Evolutionary conservation across 2,329 filamentous ascomycete genomes (phyloP), one percentile per base, ranked within the genome.

Genomic region (Raffaelea deltoideospora): DNA sequence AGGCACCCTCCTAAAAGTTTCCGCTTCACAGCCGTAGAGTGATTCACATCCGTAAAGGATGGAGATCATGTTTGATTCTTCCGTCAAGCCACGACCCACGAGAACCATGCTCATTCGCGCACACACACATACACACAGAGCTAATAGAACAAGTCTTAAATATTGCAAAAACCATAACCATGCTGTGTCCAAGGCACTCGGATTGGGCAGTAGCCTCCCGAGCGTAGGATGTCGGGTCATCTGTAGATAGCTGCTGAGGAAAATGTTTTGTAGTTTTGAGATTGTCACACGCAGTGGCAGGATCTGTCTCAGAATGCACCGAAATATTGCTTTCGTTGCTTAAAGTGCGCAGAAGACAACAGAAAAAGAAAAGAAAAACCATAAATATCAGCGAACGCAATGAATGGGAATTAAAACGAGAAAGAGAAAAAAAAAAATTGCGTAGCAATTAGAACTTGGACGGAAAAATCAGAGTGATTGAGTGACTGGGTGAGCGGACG

Each of bases 161-260:
- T 54, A 54, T 54, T 48, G 49, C 51, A 56, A 56, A 52, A 56
- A 51, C 46, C 42, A 49, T 56, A 57, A 55, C 38, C 41, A 57
- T 57, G 46, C 50, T 52, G 48, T 58, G 53, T 57, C 55, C 55
- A 57, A 58, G 47, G 53, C 52, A 50, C 54, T 51, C 51, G 45
- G 27, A 45, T 40, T 33, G 49, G 53, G 49, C 50, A 50, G 53
- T 54, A 56, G 53, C 54, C 53, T 48, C 45, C 45, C 50, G 48
- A 53, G 53, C 42, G 53, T 57, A 58, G 55, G 53, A 57, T 57
- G 52, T 53, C 48, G 53, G 46, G 47, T 52, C 47, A 54, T 55
- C 47, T 49, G 51, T 55, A 56, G 48, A 50, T 49, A 55, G 50
- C 47, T 55, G 48, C 43, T 52, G 50, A 41, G 49, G 49, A 50